These are phyloP conservation scores for Penicillium sclerotigenum DNA, from an alignment of 2,329 filamentous ascomycete genomes.

Conservation along the genomic window DNA sequence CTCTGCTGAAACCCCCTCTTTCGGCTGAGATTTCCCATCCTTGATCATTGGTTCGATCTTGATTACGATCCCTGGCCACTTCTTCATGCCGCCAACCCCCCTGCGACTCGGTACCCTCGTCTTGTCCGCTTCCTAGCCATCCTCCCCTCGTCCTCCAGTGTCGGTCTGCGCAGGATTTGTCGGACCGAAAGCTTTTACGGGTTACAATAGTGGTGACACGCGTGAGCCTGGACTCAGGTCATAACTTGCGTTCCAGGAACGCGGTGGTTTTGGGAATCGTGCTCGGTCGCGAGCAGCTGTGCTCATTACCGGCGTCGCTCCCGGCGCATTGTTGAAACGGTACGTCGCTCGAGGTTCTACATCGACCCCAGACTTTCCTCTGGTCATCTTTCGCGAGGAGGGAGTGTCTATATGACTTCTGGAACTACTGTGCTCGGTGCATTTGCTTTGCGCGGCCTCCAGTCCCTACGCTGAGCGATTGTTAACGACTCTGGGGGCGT, in stretches of 20 bases:
- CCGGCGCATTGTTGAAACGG: slow-evolving; percentile 40
- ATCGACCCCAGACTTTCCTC: slow-evolving; percentile 7
- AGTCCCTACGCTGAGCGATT: slow-evolving; percentile 20
- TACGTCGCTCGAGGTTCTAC: slow-evolving; percentile 30
- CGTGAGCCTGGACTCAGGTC: slow-evolving; percentile 7
- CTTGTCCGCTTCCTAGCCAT: slow-evolving; percentile 35
- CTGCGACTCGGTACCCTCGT: slow-evolving; percentile 33
- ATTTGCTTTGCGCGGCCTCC: slow-evolving; percentile 23
- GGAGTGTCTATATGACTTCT: background rate
- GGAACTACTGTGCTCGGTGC: slow-evolving; percentile 1
- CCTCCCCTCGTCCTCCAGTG: slow-evolving; percentile 26
- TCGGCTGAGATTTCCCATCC: slow-evolving; percentile 14
- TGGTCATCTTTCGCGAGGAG: background rate
- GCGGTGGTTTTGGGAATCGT: slow-evolving; percentile 28
- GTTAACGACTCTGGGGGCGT: slow-evolving; percentile 29
- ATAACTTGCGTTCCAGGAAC: slow-evolving; percentile 15
- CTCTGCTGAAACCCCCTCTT: slow-evolving; percentile 10
- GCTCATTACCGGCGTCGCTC: slow-evolving; percentile 28
- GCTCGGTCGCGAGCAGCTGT: slow-evolving; percentile 37
- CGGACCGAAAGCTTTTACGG: slow-evolving; percentile 12
- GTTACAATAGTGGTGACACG: slow-evolving; percentile 12
- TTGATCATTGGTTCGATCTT: slow-evolving; percentile 13
- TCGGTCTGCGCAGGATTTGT: slow-evolving; percentile 20
- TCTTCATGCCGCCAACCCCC: slow-evolving; percentile 34
- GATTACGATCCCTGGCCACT: slow-evolving; percentile 10